phyloP scores from a whole-genome alignment of 768 basidiomycete species.

The Naganishia antarctica region DNA sequence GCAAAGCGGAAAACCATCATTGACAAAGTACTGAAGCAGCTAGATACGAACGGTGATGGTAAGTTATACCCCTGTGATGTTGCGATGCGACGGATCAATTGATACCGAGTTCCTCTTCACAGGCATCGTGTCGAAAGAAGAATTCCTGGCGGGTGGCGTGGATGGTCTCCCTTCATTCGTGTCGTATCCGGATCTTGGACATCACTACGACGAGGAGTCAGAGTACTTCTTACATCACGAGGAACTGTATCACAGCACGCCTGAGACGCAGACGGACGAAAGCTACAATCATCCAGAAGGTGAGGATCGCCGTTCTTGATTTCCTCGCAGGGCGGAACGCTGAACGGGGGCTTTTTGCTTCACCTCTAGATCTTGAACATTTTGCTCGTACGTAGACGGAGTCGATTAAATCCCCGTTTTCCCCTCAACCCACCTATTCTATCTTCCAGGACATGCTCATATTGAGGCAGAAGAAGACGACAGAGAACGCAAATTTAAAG shows the following conservation, averaged over 20 bases:
- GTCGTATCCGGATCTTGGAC: conserved; percentile 47
- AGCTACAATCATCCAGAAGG: conserved; percentile 92
- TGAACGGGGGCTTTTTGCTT: conserved; percentile 34
- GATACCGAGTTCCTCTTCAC: not conserved
- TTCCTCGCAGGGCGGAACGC: not conserved
- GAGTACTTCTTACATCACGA: conserved; percentile 70
- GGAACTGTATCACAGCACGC: conserved; percentile 90
- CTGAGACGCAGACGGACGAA: conserved; percentile 94
- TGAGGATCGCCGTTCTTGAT: conserved; percentile 25
- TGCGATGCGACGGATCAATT: not conserved
- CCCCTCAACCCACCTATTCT: not conserved
- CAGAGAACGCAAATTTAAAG: conserved; percentile 76
- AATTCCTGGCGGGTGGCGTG: conserved; percentile 46
- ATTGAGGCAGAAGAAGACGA: conserved; percentile 82
- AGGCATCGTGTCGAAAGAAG: conserved; percentile 35
- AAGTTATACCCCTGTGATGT: not conserved
- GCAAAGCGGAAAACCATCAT: conserved; percentile 76
- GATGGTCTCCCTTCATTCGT: conserved; percentile 48
- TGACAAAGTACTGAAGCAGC: conserved; percentile 59
- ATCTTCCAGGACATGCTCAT: conserved; percentile 59
- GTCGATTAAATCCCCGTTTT: not conserved
- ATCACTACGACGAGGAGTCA: conserved; percentile 49
- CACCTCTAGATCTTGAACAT: conserved; percentile 60
- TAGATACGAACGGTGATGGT: conserved; percentile 75
- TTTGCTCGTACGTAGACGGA: conserved; percentile 56